Conservation (phyloP, 2,329 filamentous ascomycete species). For the Penicillium polonicum region DNA sequence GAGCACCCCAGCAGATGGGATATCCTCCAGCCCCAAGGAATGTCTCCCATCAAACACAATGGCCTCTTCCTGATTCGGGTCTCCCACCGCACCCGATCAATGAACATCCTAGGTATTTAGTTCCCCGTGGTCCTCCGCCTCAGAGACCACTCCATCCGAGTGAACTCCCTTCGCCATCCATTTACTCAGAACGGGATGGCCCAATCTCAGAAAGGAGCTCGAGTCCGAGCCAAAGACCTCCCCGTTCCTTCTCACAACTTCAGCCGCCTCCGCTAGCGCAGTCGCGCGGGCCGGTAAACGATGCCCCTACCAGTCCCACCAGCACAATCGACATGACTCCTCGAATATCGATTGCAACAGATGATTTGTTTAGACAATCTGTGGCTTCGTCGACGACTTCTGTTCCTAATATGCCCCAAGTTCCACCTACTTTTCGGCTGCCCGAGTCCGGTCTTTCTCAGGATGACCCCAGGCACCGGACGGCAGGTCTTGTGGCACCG, state of each 20-base stretch:
- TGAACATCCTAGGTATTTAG: conserved; percentile 26
- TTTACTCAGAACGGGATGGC: conserved; percentile 35
- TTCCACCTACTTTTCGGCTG: conserved; percentile 21
- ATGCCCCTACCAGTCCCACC: conserved; percentile 21
- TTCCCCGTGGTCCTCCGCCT: conserved; percentile 39
- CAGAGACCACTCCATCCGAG: conserved; percentile 44
- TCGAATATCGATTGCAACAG: conserved; percentile 29
- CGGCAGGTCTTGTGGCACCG: conserved; percentile 32
- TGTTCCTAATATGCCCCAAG: conserved; percentile 31
- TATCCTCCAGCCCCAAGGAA: conserved; percentile 18
- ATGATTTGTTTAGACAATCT: conserved; percentile 31
- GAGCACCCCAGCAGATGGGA: conserved; percentile 9
- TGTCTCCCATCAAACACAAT: conserved; percentile 44
- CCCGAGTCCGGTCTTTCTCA: conserved; percentile 21
- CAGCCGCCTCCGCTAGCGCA: conserved; percentile 20
- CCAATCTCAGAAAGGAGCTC: conserved; percentile 27
- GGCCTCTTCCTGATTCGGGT: conserved; percentile 44
- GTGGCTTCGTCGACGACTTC: conserved; percentile 30
- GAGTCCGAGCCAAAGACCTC: conserved; percentile 22
- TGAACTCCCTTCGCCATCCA: conserved; percentile 37
- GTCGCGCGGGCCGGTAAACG: conserved; percentile 19
- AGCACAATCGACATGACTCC: conserved; percentile 26
- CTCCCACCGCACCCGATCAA: conserved; percentile 25
- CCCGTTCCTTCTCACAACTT: conserved; percentile 32
- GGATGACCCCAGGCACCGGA: conserved; percentile 27